Evolutionary conservation across 1,139 yeast species (phyloP).

Genomic region (Yamadazyma blattariae): DNA sequence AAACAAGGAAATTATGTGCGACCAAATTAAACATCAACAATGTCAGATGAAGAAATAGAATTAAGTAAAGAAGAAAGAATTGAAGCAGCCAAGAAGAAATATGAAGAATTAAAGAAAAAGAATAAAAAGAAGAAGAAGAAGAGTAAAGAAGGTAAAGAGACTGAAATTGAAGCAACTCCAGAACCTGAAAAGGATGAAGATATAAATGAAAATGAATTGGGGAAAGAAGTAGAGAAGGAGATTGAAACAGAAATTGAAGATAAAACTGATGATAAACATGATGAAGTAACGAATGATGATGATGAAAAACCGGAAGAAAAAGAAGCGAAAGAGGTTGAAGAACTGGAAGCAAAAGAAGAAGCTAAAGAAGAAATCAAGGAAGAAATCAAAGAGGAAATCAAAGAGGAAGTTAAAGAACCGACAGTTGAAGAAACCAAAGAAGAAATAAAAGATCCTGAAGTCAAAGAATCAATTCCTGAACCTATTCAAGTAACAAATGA

Average conservation of each 20-base stretch:
- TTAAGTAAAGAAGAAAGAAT: conserved; percentile 52
- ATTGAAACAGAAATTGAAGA: not conserved
- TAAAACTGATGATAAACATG: conserved; percentile 3
- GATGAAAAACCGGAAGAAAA: not conserved
- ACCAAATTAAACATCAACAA: too few relatives aligned
- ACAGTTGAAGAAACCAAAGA: conserved; percentile 2
- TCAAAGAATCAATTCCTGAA: conserved; percentile 1
- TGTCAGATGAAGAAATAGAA: conserved; percentile 14
- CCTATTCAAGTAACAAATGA: too few relatives aligned
- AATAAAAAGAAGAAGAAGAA: conserved; percentile 42
- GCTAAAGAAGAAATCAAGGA: conserved; percentile 3
- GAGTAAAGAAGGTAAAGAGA: conserved; percentile 10
- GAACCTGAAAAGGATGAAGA: conserved; percentile 4
- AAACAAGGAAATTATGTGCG: too few relatives aligned
- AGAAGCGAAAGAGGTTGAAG: not conserved
- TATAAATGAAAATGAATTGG: conserved; percentile 8
- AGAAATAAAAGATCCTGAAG: not conserved
- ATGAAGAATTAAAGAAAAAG: conserved; percentile 62
- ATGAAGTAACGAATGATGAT: not conserved
- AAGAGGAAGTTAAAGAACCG: not conserved
- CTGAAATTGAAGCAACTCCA: not conserved
- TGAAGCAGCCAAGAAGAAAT: conserved; percentile 63
- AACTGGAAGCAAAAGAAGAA: conserved; percentile 9
- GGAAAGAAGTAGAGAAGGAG: conserved; percentile 1
- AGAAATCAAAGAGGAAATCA: not conserved